phyloP scores from a whole-genome alignment of 2,329 filamentous ascomycete species.

The Fusarium veterinarium region DNA sequence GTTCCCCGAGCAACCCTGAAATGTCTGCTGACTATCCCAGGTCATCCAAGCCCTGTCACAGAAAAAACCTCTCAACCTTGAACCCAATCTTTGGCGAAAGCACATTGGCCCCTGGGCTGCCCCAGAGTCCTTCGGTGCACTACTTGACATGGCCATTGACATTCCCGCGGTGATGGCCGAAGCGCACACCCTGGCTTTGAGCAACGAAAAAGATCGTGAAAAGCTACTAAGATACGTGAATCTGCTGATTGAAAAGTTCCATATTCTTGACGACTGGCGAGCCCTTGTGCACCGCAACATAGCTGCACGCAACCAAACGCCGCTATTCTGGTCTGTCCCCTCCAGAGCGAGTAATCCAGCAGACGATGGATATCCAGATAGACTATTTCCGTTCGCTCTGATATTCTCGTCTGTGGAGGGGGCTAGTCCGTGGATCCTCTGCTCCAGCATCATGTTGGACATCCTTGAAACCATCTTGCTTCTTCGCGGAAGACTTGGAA shows the following conservation, averaged over 20 bases:
- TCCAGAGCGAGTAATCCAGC: neutral
- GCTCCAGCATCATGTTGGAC: neutral
- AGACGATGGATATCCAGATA: neutral
- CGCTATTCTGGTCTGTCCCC: conserved; percentile 1
- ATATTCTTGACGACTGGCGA: neutral
- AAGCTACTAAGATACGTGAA: rapidly evolving
- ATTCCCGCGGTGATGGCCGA: neutral
- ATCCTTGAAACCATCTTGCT: neutral
- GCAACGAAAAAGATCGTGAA: rapidly evolving
- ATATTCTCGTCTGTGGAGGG: neutral
- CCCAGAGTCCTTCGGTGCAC: neutral
- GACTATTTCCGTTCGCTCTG: neutral
- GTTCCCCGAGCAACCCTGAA: rapidly evolving
- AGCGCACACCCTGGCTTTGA: neutral
- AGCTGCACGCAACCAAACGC: rapidly evolving
- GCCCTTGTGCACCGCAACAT: neutral
- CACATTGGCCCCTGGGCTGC: neutral
- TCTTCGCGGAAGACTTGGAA: neutral
- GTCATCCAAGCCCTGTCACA: conserved; percentile 2
- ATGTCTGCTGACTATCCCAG: neutral
- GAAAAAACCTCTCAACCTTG: neutral
- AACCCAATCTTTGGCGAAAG: conserved; percentile 1
- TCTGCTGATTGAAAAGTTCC: neutral
- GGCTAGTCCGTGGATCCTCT: neutral
- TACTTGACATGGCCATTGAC: neutral